Percentiles rank a stretch among this genome's conserved stretches.
These are phyloP conservation scores for Pichia californica DNA, from an alignment of 805 yeast species.

Conservation along the genomic window DNA sequence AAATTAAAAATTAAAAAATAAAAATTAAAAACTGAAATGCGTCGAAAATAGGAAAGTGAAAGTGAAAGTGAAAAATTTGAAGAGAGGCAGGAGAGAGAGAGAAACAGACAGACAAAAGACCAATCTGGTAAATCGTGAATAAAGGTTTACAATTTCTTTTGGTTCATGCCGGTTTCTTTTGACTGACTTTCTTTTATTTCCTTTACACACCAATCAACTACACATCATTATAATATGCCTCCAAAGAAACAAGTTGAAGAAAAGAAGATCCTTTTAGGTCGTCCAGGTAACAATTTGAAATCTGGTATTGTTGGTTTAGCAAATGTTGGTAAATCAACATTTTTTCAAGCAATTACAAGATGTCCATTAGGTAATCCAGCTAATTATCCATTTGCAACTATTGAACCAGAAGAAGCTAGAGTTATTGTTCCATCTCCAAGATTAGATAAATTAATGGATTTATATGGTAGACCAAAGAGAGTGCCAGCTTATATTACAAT, in stretches of 20 bases:
- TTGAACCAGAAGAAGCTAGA: slow-evolving; percentile 97
- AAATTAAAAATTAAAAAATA: no score
- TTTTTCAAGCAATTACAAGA: slow-evolving; percentile 93
- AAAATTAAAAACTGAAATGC: no score
- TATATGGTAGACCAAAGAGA: slow-evolving; percentile 76
- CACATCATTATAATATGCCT: slow-evolving; percentile 22
- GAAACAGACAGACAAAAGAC: no score
- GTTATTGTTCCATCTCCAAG: slow-evolving; percentile 89
- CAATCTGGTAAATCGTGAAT: no score
- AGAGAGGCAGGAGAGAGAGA: no score
- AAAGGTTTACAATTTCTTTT: no score
- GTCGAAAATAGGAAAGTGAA: no score
- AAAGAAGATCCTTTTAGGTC: slow-evolving; percentile 32
- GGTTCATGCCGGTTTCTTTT: no score
- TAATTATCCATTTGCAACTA: slow-evolving; percentile 96
- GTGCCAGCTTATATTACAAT: slow-evolving; percentile 92
- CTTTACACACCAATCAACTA: no score
- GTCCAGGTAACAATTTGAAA: slow-evolving; percentile 38
- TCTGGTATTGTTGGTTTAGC: slow-evolving; percentile 95
- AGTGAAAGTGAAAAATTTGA: no score
- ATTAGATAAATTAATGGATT: slow-evolving; percentile 65
- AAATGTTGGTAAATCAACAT: slow-evolving; percentile 92
- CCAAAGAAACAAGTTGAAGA: slow-evolving; percentile 36
- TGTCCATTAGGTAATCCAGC: slow-evolving; percentile 95
- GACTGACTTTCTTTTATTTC: no score